Evolutionary conservation across 768 basidiomycete genomes (phyloP).

Genomic region (Kwoniella mangroviensis): DNA sequence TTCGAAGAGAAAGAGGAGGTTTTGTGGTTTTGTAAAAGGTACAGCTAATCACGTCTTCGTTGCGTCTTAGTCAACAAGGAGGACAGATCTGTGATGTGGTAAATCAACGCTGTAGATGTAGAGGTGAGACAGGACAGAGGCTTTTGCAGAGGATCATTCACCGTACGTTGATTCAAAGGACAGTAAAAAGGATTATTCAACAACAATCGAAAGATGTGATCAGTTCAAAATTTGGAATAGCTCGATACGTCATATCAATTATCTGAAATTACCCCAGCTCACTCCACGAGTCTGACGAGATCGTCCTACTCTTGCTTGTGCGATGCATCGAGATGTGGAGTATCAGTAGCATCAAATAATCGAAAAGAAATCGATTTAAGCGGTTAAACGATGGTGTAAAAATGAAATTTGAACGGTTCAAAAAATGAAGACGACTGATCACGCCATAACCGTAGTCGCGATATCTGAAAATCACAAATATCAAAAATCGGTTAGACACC

Average conservation of each 20-base stretch:
- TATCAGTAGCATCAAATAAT: background rate
- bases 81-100: constrained; percentile 9
- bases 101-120: background rate
- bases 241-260: constrained; percentile 6
- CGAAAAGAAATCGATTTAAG: background rate
- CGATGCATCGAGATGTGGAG: background rate
- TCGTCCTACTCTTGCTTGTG: background rate
- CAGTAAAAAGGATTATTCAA: background rate
- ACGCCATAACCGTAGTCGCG: constrained; percentile 9
- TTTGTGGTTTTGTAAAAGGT: background rate
- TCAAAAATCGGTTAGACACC: constrained; percentile 2
- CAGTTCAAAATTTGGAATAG: constrained; percentile 15
- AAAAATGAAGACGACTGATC: constrained; percentile 21
- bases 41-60: constrained; percentile 22
- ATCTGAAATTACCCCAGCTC: constrained; percentile 11
- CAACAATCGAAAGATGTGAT: background rate
- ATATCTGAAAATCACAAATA: background rate
- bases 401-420: background rate
- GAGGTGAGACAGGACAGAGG: background rate
- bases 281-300: background rate
- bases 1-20: background rate
- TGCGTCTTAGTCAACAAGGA: background rate
- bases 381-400: constrained; percentile 1
- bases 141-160: background rate
- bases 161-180: background rate